These are phyloP conservation scores for Dryas octopetala DNA, from an alignment of 306 rosid species.

Conservation along the genomic window DNA sequence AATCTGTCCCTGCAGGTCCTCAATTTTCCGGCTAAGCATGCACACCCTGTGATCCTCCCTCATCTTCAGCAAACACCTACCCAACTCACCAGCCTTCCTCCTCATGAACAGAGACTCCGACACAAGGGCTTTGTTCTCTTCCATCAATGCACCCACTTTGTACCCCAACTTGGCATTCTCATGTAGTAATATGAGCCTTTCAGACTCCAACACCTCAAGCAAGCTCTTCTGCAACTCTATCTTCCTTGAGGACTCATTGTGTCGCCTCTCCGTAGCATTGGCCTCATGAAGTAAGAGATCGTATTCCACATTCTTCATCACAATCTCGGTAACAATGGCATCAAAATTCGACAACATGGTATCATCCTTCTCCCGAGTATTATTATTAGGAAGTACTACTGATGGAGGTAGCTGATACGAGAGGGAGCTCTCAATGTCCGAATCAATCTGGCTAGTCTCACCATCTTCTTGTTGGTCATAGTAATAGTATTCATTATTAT, in stretches of 20 bases:
- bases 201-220: conserved; percentile 93
- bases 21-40: conserved; percentile 69
- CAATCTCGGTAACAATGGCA: conserved; percentile 61
- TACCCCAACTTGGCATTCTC: conserved; percentile 78
- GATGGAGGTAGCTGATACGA: conserved; percentile 53
- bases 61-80: conserved; percentile 73
- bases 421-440: conserved; percentile 76
- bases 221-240: conserved; percentile 75
- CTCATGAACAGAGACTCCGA: conserved; percentile 67
- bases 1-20: conserved; percentile 85
- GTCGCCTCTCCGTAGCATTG: conserved; percentile 47
- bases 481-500: conserved; percentile 33
- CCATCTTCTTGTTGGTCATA: conserved; percentile 50
- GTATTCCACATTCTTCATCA: conserved; percentile 68
- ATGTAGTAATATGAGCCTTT: conserved; percentile 72
- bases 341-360: conserved; percentile 24
- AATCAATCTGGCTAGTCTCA: conserved; percentile 47
- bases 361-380: background rate
- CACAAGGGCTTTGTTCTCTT: conserved; percentile 69
- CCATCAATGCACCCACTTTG: conserved; percentile 55
- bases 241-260: conserved; percentile 63
- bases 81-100: conserved; percentile 77
- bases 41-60: conserved; percentile 82
- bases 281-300: conserved; percentile 61
- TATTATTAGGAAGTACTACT: background rate